Evolutionary conservation across 495 filamentous ascomycete genomes (phyloP).

Genomic region (Tuber aestivum): DNA sequence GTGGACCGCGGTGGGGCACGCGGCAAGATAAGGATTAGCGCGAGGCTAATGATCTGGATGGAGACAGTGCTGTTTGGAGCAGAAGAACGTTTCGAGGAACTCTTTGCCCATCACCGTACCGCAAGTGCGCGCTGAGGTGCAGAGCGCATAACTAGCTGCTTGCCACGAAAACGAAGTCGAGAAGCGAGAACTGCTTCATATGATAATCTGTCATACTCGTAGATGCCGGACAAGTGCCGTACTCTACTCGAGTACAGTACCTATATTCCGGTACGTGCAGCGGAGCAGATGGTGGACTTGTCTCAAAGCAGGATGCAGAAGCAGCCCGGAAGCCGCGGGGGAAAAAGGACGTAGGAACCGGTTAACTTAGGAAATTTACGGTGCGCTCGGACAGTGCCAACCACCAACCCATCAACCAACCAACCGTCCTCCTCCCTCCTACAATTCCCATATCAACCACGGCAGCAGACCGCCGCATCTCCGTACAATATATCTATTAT

Average conservation of each 20-base stretch:
- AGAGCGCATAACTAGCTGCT: no score
- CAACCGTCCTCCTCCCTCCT: neutral
- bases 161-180: neutral
- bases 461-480: neutral
- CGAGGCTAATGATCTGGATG: neutral
- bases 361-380: slow-evolving; percentile 1
- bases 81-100: neutral
- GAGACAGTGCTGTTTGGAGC: neutral
- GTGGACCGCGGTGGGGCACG: neutral
- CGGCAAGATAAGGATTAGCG: neutral
- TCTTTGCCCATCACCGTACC: neutral
- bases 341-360: neutral
- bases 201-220: no score
- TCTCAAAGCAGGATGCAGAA: neutral
- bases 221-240: neutral
- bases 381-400: neutral
- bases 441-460: neutral
- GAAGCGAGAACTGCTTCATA: neutral
- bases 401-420: neutral
- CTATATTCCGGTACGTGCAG: neutral
- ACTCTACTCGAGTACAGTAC: no score
- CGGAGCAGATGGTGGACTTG: neutral
- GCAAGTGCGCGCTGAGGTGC: neutral
- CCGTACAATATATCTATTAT: no score
- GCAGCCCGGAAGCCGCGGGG: neutral